These are phyloP conservation scores for Asterella californica DNA, from an alignment of 225 moss, liverwort and hornwort species.

Conservation along the genomic window DNA sequence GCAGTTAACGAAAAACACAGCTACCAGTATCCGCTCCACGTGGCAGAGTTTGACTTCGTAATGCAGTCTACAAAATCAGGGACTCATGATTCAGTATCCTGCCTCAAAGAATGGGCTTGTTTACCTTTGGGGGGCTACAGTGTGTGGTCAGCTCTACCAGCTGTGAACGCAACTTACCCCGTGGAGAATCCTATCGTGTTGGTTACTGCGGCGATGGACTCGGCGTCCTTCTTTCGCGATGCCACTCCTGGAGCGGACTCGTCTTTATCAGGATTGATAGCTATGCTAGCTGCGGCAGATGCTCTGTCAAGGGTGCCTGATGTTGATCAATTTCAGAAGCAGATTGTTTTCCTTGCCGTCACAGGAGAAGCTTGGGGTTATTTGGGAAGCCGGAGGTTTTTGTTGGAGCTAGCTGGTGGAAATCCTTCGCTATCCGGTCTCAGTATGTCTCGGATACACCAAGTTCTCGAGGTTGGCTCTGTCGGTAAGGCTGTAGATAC, in stretches of 20 bases:
- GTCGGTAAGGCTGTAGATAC: constrained; percentile 66
- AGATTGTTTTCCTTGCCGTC: constrained; percentile 72
- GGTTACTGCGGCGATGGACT: constrained; percentile 86
- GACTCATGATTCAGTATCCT: constrained; percentile 69
- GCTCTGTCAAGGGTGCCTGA: constrained; percentile 61
- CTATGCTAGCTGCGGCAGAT: constrained; percentile 90
- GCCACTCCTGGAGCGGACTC: constrained; percentile 85
- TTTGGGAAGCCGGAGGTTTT: constrained; percentile 91
- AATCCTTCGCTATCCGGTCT: constrained; percentile 57
- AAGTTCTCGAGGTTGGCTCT: constrained; percentile 88
- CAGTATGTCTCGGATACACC: constrained; percentile 53
- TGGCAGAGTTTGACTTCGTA: constrained; percentile 70
- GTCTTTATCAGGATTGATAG: constrained; percentile 82
- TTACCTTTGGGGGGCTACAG: constrained; percentile 93
- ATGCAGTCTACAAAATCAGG: constrained; percentile 94
- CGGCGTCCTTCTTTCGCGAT: constrained; percentile 86
- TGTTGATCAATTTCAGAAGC: constrained; percentile 58
- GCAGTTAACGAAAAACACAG: constrained; percentile 51
- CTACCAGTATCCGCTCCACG: constrained; percentile 56
- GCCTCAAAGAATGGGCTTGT: constrained; percentile 77
- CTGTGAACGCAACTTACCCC: constrained; percentile 61
- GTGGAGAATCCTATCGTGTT: constrained; percentile 61
- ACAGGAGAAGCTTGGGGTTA: constrained; percentile 96
- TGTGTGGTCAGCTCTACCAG: constrained; percentile 79
- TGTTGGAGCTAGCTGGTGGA: constrained; percentile 63